Percentiles rank a stretch among this genome's conserved stretches.
Evolutionary conservation across 2,329 filamentous ascomycete genomes (phyloP).

Genomic region (Sporothrix variecibatus): DNA sequence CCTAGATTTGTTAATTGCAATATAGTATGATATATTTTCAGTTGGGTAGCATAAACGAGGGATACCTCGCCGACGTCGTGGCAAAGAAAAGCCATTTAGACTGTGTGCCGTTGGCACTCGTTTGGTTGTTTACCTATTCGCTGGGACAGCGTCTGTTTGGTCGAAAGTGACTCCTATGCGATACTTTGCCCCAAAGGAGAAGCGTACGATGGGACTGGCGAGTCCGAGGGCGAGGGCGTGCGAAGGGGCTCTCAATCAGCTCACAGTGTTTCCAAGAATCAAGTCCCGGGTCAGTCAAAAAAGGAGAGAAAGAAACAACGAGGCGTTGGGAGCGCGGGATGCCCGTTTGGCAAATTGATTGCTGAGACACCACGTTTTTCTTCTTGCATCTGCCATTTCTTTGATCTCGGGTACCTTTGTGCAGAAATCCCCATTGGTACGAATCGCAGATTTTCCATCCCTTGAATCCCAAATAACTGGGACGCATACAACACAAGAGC

Average conservation of each 20-base stretch:
- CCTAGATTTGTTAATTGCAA: background rate
- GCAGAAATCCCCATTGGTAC: background rate
- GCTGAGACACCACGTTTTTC: conserved; percentile 10
- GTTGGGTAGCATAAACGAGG: background rate
- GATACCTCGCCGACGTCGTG: background rate
- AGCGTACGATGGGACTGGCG: background rate
- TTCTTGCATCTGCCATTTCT: background rate
- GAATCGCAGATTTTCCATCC: background rate
- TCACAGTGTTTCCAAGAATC: background rate
- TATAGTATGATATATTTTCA: background rate
- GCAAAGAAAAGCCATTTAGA: background rate
- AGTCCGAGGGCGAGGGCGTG: background rate
- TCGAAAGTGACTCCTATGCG: background rate
- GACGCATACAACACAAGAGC: background rate
- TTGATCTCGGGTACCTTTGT: background rate
- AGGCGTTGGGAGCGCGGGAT: background rate
- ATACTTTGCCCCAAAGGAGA: too few species aligned
- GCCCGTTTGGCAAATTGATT: background rate
- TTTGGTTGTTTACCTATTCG: background rate
- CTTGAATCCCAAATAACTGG: background rate
- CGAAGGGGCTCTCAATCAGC: background rate
- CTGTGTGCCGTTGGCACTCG: background rate
- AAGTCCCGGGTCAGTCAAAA: background rate
- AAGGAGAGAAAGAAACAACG: background rate
- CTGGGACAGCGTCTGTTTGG: background rate